Percentiles rank a stretch among this genome's conserved stretches.
Evolutionary conservation across 1,284 basidiomycete species (phyloP).

Genomic region (Termitomyces sp.): DNA sequence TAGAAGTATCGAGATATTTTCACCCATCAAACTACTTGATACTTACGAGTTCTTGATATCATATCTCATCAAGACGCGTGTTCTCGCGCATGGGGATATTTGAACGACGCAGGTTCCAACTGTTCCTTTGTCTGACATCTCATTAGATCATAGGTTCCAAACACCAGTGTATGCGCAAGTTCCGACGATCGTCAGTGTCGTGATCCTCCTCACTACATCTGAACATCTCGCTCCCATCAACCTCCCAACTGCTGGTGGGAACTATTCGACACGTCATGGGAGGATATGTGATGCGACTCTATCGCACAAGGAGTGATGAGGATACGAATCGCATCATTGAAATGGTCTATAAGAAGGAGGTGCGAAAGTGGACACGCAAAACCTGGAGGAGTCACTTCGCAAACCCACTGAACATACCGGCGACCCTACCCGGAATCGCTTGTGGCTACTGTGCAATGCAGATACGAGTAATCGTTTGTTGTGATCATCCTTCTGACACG

Average conservation of each 20-base stretch:
- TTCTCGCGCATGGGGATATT: conserved; percentile 79
- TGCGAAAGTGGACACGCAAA: conserved; percentile 52
- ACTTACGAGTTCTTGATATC: conserved; percentile 86
- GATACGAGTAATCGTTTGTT: background rate
- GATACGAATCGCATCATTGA: conserved; percentile 42
- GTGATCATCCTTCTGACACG: background rate
- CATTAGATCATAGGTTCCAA: conserved; percentile 57
- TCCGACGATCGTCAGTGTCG: conserved; percentile 83
- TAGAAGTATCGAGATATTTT: no score
- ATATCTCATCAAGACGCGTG: conserved; percentile 67
- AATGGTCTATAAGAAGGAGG: conserved; percentile 65
- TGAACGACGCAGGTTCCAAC: conserved; percentile 71
- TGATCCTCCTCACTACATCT: conserved; percentile 73
- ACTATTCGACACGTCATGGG: conserved; percentile 81
- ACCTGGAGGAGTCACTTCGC: background rate
- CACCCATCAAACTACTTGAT: no score
- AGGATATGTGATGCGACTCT: conserved; percentile 82
- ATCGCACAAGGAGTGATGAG: conserved; percentile 43
- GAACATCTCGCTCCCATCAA: conserved; percentile 67
- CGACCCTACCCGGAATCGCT: background rate
- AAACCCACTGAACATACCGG: background rate
- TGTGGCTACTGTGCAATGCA: background rate
- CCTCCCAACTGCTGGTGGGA: conserved; percentile 77
- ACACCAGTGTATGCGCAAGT: conserved; percentile 88
- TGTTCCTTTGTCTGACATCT: conserved; percentile 6